A percentile compares a stretch with the other conserved stretches of the same genome.
phyloP scores from a whole-genome alignment of 176 grass and related monocot species.

The Rhipidocladum racemiflorum region DNA sequence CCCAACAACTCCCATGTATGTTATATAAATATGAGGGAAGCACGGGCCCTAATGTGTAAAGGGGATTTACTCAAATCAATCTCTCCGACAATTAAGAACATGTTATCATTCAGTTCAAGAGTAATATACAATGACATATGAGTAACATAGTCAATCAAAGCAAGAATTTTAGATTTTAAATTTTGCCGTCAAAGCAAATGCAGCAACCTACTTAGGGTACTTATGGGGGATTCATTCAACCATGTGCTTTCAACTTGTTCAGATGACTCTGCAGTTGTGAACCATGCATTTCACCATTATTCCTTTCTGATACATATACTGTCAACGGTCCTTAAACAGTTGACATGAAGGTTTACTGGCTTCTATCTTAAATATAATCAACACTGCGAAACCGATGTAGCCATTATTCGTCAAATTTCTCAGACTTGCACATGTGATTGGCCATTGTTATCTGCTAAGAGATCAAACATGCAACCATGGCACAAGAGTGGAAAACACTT shows the following conservation, averaged over 20 bases:
- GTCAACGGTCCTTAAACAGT: not conserved
- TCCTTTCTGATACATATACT: not conserved
- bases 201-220: not conserved
- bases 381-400: not conserved
- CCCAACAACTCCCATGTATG: too few species aligned
- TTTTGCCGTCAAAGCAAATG: not conserved
- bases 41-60: too few species aligned
- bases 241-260: conserved; percentile 1
- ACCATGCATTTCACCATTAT: not conserved
- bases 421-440: not conserved
- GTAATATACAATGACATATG: not conserved
- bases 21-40: too few species aligned
- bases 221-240: not conserved
- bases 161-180: not conserved
- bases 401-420: not conserved
- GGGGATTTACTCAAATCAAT: too few species aligned
- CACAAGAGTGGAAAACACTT: not conserved
- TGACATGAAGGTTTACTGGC: not conserved
- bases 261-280: not conserved
- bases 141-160: not conserved
- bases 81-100: not conserved
- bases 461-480: not conserved
- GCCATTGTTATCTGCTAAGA: conserved; percentile 7
- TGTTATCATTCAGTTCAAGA: not conserved
- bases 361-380: not conserved